A percentile compares a stretch with the other conserved stretches of the same genome.
Evolutionary conservation across 257 asterid species (phyloP).

Genomic region (Solanum piurae): DNA sequence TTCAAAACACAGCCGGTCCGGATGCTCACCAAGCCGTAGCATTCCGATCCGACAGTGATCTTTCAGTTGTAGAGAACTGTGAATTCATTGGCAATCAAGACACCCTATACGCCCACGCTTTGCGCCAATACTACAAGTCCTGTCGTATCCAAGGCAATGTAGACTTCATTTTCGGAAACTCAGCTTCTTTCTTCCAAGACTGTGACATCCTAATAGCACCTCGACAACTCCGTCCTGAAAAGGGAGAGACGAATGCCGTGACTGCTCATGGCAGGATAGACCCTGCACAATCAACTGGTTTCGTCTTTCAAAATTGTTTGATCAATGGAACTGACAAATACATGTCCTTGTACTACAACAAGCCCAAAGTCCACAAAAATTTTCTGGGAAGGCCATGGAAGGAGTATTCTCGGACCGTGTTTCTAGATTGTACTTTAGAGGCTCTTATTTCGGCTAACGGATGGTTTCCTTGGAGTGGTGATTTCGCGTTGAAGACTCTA

Average conservation of each 20-base stretch:
- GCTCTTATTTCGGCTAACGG: conserved; percentile 5
- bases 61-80: conserved; percentile 9
- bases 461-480: conserved; percentile 17
- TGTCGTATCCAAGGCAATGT: conserved; percentile 24
- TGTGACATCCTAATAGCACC: conserved; percentile 14
- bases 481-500: conserved; percentile 12
- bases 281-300: conserved; percentile 20
- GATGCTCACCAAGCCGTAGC: conserved; percentile 28
- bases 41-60: conserved; percentile 23
- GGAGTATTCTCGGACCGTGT: conserved; percentile 22
- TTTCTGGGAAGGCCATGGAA: conserved; percentile 26
- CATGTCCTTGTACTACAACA: conserved; percentile 7
- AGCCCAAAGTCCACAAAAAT: conserved; percentile 10
- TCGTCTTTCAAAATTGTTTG: conserved; percentile 13
- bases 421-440: conserved; percentile 10
- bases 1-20: conserved; percentile 20
- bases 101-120: conserved; percentile 17
- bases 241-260: conserved; percentile 17
- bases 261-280: conserved; percentile 22
- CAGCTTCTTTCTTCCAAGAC: conserved; percentile 17
- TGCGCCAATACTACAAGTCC: conserved; percentile 23
- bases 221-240: conserved; percentile 10
- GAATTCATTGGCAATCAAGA: conserved; percentile 24
- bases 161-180: conserved; percentile 25
- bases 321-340: conserved; percentile 14